Base-by-base conservation (phyloP, 208 protist species). In the Leptomonas pyrrhocoris region DNA sequence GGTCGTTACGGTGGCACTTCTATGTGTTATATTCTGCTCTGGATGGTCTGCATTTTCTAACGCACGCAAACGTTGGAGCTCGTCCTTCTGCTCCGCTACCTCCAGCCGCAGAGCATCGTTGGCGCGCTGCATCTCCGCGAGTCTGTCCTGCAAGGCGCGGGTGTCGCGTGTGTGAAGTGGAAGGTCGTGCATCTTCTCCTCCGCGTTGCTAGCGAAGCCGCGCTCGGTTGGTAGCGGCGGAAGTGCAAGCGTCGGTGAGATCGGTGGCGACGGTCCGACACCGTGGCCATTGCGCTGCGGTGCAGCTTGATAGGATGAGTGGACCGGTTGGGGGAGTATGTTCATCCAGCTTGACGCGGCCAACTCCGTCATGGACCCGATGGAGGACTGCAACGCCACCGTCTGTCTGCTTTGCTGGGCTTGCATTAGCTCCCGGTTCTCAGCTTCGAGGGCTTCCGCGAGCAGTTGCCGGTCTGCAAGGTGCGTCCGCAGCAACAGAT, bases 401-500 rank as follows among this genome's bases (percentile, higher is more conserved):
- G 57, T 18, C 28, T 28, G 49, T 9, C 16, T 27, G 2, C 42
- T 25, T 18, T 45, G 42, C 15, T 51, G 51, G 2, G 16, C 36
- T 42, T 55, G 60, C n/a, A 70, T 28, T 1, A 69, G 46, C 18
- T 49, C 71, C 1, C 11, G 5, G 38, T 73, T 67, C 12, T 77
- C 64, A 2, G 43, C 7, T n/a, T 64, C 19, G 8, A 77, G 51
- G 0, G 59, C 73, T 18, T 77, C 73, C 0, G 57, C 42, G 18
- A 66, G 31, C 27, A 69, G 64, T 64, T 72, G 64, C 9, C 50
- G 55, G 19, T 56, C 23, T 0, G 73, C 73, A 1, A 77, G 49
- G 42, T 67, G 49, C 16, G 71, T 61, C 5, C 63, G 73, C 42
- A 69, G 40, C 2, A 2, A 55, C 16, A 66, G 42, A 21, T 48